phyloP scores from a whole-genome alignment of 2,329 filamentous ascomycete genomes.

The Nemania bipapillata region DNA sequence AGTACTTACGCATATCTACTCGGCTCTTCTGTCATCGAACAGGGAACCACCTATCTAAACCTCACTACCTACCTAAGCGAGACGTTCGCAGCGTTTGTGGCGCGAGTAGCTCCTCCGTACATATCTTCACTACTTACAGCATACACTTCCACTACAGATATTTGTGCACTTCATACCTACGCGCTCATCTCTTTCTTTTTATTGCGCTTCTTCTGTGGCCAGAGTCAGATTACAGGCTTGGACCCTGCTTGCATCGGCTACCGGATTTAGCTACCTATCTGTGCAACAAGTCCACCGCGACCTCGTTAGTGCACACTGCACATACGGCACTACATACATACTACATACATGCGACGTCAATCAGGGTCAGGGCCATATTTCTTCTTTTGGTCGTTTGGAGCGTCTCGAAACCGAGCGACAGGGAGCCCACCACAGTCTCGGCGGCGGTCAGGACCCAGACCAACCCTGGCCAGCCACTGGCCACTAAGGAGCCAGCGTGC shows the following conservation, averaged over 20 bases:
- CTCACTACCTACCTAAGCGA: constrained; percentile 36
- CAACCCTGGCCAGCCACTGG: constrained; percentile 16
- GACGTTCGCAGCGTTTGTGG: constrained; percentile 31
- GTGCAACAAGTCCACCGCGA: constrained; percentile 31
- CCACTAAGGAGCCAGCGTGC: constrained; percentile 16
- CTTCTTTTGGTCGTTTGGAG: constrained; percentile 31
- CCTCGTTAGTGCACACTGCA: background rate
- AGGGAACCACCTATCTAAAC: constrained; percentile 9
- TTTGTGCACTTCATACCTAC: background rate
- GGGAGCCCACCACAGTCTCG: constrained; percentile 14
- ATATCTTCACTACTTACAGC: background rate
- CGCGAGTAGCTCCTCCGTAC: constrained; percentile 32
- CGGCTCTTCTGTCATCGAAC: constrained; percentile 35
- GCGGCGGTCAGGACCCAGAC: constrained; percentile 21
- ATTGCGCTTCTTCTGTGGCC: constrained; percentile 29
- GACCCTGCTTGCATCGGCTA: constrained; percentile 35
- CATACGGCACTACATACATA: too few species aligned
- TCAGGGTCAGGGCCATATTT: constrained; percentile 54
- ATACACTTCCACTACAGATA: too few species aligned
- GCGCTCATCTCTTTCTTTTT: constrained; percentile 26
- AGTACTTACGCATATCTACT: background rate
- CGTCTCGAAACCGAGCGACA: constrained; percentile 31
- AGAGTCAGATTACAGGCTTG: constrained; percentile 30
- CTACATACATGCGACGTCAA: constrained; percentile 59
- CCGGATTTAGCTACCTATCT: constrained; percentile 34